phyloP scores from a whole-genome alignment of 306 rosid genomes.

The Biancaea sappan region DNA sequence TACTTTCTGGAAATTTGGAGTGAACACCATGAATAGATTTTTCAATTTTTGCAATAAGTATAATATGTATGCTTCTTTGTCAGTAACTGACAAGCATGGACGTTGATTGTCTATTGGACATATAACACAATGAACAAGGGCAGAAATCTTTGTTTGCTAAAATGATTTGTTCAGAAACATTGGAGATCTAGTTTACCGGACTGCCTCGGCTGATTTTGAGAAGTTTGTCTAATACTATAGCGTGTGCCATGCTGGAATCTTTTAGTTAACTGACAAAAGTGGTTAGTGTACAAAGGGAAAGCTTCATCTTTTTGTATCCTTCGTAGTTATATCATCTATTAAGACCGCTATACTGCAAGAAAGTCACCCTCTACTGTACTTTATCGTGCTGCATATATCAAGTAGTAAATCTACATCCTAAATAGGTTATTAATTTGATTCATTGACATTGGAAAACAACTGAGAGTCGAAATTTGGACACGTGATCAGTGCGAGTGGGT shows the following conservation, averaged over 20 bases:
- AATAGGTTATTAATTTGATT: too few relatives aligned
- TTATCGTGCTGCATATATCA: too few relatives aligned
- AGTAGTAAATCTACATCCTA: too few relatives aligned
- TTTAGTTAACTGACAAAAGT: background rate
- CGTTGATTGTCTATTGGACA: conserved; percentile 34
- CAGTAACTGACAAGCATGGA: conserved; percentile 33
- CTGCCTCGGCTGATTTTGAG: background rate
- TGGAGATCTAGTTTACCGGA: conserved; percentile 1
- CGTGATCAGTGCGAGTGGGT: too few relatives aligned
- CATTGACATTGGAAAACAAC: too few relatives aligned
- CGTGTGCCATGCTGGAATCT: background rate
- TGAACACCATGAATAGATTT: conserved; percentile 46
- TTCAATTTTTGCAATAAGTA: conserved; percentile 64
- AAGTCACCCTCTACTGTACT: too few relatives aligned
- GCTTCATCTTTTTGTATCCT: background rate
- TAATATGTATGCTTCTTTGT: conserved; percentile 30
- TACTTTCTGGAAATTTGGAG: conserved; percentile 42
- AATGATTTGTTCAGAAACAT: conserved; percentile 1
- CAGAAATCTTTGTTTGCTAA: conserved; percentile 9
- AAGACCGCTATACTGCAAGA: background rate
- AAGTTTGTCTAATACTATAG: background rate
- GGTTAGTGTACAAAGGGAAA: background rate
- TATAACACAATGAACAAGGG: conserved; percentile 27
- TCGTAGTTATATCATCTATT: background rate
- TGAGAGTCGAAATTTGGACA: too few relatives aligned